Evolutionary conservation across 2,329 filamentous ascomycete genomes (phyloP).

Genomic region (Fusarium sp.): DNA sequence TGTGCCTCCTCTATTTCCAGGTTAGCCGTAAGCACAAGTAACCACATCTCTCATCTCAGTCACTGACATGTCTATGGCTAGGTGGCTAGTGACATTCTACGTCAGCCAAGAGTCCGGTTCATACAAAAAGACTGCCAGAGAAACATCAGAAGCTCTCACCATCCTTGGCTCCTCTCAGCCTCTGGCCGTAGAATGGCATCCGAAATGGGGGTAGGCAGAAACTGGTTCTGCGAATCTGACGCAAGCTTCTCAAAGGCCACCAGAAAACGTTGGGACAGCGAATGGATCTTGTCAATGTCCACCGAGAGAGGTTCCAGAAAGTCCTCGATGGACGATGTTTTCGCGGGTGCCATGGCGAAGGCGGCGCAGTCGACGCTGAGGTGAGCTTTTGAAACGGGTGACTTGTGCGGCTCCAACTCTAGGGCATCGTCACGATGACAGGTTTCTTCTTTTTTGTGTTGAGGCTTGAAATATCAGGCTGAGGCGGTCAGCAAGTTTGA

Average conservation of each 20-base stretch:
- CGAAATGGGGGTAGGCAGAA: slow-evolving; percentile 71
- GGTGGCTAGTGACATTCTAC: slow-evolving; percentile 57
- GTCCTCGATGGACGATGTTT: slow-evolving; percentile 46
- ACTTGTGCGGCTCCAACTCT: not conserved
- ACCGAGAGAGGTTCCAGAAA: slow-evolving; percentile 66
- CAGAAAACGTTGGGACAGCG: slow-evolving; percentile 61
- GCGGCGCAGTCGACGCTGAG: not conserved
- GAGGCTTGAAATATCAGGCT: slow-evolving; percentile 1
- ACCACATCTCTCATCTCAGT: not conserved
- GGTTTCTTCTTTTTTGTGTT: not conserved
- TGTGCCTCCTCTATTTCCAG: slow-evolving; percentile 72
- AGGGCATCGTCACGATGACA: slow-evolving; percentile 28
- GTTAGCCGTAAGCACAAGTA: slow-evolving; percentile 9
- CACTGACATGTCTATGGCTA: slow-evolving; percentile 74
- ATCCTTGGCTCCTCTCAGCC: slow-evolving; percentile 55
- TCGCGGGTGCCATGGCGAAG: slow-evolving; percentile 24
- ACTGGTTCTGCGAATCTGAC: slow-evolving; percentile 65
- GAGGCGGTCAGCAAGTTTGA: slow-evolving; percentile 4
- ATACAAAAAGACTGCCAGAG: not conserved
- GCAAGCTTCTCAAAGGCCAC: slow-evolving; percentile 62
- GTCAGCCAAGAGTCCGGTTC: slow-evolving; percentile 18
- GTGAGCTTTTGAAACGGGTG: not conserved
- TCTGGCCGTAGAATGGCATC: slow-evolving; percentile 67
- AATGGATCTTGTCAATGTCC: slow-evolving; percentile 57
- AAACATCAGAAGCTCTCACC: slow-evolving; percentile 56